Percentiles rank a stretch among this genome's conserved stretches.
Evolutionary conservation across 805 yeast genomes (phyloP).

Genomic region (Saccharomyces jurei): DNA sequence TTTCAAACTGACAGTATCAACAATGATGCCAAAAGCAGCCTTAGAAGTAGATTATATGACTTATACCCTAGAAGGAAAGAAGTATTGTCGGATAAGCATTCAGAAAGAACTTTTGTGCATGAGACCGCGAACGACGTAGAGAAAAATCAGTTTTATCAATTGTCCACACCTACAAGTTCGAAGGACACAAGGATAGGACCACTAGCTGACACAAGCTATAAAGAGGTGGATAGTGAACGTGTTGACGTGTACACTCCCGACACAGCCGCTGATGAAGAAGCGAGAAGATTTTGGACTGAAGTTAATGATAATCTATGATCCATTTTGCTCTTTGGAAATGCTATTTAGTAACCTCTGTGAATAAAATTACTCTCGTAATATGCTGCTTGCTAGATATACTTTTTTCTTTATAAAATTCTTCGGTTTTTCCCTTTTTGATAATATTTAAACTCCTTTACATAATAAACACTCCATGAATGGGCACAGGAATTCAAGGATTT

Average conservation of each 20-base stretch:
- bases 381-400: neutral
- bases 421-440: neutral
- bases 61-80: constrained; percentile 7
- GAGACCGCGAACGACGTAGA: constrained; percentile 8
- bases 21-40: constrained; percentile 5
- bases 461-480: neutral
- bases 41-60: constrained; percentile 9
- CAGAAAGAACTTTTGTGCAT: constrained; percentile 11
- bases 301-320: constrained; percentile 1
- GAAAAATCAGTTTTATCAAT: constrained; percentile 10
- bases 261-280: constrained; percentile 31
- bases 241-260: constrained; percentile 27
- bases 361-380: neutral
- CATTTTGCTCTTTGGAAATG: neutral
- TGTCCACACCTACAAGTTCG: constrained; percentile 3
- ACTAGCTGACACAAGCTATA: neutral
- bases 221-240: neutral
- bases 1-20: constrained; percentile 11
- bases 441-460: neutral
- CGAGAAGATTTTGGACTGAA: constrained; percentile 30
- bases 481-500: neutral
- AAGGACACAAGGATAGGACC: neutral
- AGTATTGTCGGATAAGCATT: constrained; percentile 3
- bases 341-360: neutral
- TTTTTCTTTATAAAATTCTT: neutral